Percentiles rank a stretch among this genome's conserved stretches.
Conservation (phyloP, 2,329 filamentous ascomycete species). For the Trichoderma harzianum region DNA sequence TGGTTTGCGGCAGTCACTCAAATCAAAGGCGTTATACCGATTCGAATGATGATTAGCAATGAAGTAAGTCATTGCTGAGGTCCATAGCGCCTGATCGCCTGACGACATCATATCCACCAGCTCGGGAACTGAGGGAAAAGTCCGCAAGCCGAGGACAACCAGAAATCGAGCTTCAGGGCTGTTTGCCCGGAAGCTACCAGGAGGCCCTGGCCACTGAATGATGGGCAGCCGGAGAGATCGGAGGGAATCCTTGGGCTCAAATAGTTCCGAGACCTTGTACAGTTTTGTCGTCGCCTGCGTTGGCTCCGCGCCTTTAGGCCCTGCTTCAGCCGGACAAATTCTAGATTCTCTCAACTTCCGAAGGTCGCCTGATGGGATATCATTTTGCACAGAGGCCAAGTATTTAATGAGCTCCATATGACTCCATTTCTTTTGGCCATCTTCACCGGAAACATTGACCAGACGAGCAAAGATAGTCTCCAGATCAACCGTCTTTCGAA, state of each 20-base stretch:
- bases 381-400: conserved; percentile 80
- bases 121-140: conserved; percentile 67
- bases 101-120: conserved; percentile 75
- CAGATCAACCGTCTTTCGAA: conserved; percentile 92
- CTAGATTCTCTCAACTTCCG: conserved; percentile 71
- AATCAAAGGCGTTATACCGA: conserved; percentile 65
- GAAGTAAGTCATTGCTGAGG: conserved; percentile 75
- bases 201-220: conserved; percentile 73
- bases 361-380: conserved; percentile 82
- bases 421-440: conserved; percentile 69
- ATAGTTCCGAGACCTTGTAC: conserved; percentile 75
- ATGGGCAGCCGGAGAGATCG: conserved; percentile 70
- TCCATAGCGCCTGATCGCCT: conserved; percentile 55
- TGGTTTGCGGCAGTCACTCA: conserved; percentile 50
- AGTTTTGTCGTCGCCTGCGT: conserved; percentile 50
- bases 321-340: conserved; percentile 76
- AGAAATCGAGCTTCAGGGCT: conserved; percentile 76
- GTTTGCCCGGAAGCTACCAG: conserved; percentile 58
- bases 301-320: conserved; percentile 52
- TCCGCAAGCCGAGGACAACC: conserved; percentile 66
- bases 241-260: conserved; percentile 70
- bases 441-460: conserved; percentile 56
- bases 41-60: conserved; percentile 76
- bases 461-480: conserved; percentile 90
- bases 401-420: conserved; percentile 95